Evolutionary conservation across 2,329 filamentous ascomycete genomes (phyloP).

Genomic region (Neonectria faginata): DNA sequence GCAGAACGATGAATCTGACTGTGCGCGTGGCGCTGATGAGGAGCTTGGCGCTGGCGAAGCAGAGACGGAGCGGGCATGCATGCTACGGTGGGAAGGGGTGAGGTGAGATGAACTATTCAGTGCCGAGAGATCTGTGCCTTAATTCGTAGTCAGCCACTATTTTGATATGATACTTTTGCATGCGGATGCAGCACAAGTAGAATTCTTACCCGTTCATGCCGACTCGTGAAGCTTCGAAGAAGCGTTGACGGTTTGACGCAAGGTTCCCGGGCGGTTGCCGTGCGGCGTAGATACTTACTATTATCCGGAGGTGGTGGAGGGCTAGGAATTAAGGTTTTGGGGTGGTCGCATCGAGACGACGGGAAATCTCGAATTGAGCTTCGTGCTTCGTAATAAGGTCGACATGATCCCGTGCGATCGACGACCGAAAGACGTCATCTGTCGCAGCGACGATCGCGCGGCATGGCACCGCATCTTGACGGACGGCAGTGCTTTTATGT

Average conservation of each 20-base stretch:
- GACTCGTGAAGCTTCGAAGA: not conserved
- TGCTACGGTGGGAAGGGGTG: not conserved
- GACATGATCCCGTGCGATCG: not conserved
- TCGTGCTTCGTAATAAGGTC: not conserved
- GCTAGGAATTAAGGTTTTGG: slow-evolving; percentile 24
- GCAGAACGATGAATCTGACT: slow-evolving; percentile 18
- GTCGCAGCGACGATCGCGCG: slow-evolving; percentile 22
- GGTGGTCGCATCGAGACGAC: not conserved
- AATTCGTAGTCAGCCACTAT: too few species aligned
- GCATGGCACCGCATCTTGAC: slow-evolving; percentile 17
- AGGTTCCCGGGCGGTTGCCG: slow-evolving; percentile 14
- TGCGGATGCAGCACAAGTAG: too few species aligned
- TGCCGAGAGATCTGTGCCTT: too few species aligned
- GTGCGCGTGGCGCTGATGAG: slow-evolving; percentile 4
- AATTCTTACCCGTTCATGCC: not conserved
- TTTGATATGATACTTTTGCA: not conserved
- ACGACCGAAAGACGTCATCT: slow-evolving; percentile 12
- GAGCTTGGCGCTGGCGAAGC: slow-evolving; percentile 1
- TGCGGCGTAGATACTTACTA: not conserved
- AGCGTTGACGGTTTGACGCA: slow-evolving; percentile 13
- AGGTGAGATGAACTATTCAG: not conserved
- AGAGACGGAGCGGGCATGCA: not conserved
- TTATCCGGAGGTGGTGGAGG: not conserved
- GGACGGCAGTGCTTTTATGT: not conserved
- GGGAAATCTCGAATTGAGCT: not conserved